Evolutionary conservation across 108 stramenopile species (phyloP), one percentile per base, ranked within the genome.

Genomic region (Poteriospumella lacustris): DNA sequence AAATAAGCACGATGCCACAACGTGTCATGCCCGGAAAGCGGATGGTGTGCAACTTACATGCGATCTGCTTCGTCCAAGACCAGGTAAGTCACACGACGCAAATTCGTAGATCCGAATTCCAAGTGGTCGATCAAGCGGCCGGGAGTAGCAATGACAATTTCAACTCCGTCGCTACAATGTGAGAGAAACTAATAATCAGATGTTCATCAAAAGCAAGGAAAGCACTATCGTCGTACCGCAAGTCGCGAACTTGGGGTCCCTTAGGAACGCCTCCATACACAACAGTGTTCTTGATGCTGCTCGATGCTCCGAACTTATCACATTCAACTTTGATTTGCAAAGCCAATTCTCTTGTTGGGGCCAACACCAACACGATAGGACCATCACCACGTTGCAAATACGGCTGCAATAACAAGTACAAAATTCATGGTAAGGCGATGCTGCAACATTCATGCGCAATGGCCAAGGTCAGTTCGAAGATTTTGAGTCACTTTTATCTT

Each of bases 311-410:
- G 80, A 99, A 99, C 83, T 96, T 96, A 89, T 96, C 96, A 77
- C 96, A 97, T 83, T 99, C 97, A 72, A 92, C 94, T 79, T 97
- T 96, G 90, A 99, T 99, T 86, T 99, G 99, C 40, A 94, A 87
- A 0, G 99, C 99, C 40, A 99, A 93, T 85, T 99, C 99, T 39
- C 99, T 93, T 2, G 99, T 99, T 0, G 99, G 99, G 2, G 97
- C 96, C 41, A 97, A 83, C 2, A 94, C 96, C 24, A 99, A 89
- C 0, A 95, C 93, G 80, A 98, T 98, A 2, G 97, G 99, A 0
- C 99, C 99, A 64, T 99, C 97, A 15, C 97, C 99, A 1, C 92
- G 94, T 81, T 95, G 91, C 64, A 99, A 87, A 78, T 99, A 96
- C 68, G 90, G 95, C 97, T 97, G 89, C 44, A 80, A 40, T 15